phyloP scores from a whole-genome alignment of 2,329 filamentous ascomycete genomes.

The Venturia asperata region DNA sequence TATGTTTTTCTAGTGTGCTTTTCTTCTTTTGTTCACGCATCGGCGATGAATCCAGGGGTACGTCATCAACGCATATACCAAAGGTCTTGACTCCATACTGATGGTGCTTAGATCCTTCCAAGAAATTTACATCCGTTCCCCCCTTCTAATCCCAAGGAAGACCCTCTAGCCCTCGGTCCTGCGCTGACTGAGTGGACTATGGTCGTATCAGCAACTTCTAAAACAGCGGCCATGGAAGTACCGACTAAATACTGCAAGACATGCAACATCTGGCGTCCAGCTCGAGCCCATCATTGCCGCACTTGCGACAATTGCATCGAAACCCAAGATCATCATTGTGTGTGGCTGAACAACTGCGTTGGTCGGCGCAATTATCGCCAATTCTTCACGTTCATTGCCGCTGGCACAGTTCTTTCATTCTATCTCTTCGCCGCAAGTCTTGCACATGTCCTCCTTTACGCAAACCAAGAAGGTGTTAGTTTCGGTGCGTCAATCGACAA shows the following conservation, averaged over 20 bases:
- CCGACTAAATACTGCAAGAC: constrained; percentile 97
- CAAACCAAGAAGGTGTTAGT: constrained; percentile 51
- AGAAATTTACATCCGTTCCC: constrained; percentile 87
- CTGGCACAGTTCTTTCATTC: constrained; percentile 66
- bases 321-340: constrained; percentile 95
- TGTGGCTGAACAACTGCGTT: constrained; percentile 98
- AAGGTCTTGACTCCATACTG: constrained; percentile 13
- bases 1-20: constrained; percentile 88
- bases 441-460: constrained; percentile 73
- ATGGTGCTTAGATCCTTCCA: constrained; percentile 66
- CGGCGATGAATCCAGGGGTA: constrained; percentile 85
- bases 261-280: constrained; percentile 94
- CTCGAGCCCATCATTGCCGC: constrained; percentile 90
- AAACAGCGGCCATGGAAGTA: constrained; percentile 87
- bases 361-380: constrained; percentile 96
- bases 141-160: constrained; percentile 64
- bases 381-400: constrained; percentile 86
- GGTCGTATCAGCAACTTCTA: constrained; percentile 69
- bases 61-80: constrained; percentile 36
- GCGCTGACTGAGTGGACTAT: constrained; percentile 90
- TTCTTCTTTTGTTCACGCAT: constrained; percentile 91
- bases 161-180: constrained; percentile 73
- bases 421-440: constrained; percentile 72
- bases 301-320: constrained; percentile 97
- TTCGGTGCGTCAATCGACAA: constrained; percentile 63